These are phyloP conservation scores for Bacidia rubella DNA, from an alignment of 495 filamentous ascomycete species.

Conservation along the genomic window DNA sequence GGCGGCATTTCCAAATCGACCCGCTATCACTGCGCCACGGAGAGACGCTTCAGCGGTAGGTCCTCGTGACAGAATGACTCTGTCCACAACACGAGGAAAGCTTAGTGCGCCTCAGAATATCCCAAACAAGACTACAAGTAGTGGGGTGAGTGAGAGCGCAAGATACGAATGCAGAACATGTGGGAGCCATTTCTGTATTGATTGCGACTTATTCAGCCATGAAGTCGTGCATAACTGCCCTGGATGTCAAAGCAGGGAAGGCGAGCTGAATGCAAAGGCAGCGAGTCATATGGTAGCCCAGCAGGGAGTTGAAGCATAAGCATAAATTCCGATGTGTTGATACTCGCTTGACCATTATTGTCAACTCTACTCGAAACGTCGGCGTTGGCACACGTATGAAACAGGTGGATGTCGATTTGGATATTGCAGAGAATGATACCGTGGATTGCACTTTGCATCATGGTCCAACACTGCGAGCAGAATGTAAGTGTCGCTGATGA, in stretches of 20 bases:
- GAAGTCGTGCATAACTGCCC: conserved; percentile 92
- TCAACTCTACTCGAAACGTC: too few species aligned
- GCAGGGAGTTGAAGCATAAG: background rate
- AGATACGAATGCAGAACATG: conserved; percentile 82
- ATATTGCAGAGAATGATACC: too few species aligned
- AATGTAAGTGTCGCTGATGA: too few species aligned
- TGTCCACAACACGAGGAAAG: conserved; percentile 7
- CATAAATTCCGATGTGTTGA: too few species aligned
- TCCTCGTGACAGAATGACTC: conserved; percentile 14
- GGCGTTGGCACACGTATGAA: too few species aligned
- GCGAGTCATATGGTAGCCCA: background rate
- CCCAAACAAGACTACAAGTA: conserved; percentile 13
- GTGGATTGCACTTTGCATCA: too few species aligned
- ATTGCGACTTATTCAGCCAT: conserved; percentile 91
- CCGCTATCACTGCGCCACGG: conserved; percentile 20
- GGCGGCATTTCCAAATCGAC: conserved; percentile 35
- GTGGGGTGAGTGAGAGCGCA: conserved; percentile 70
- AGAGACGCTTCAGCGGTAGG: background rate
- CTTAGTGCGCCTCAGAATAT: background rate
- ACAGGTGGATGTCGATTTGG: too few species aligned
- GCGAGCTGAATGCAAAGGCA: background rate
- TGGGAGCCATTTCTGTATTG: conserved; percentile 84
- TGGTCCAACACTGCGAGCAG: too few species aligned
- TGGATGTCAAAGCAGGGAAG: conserved; percentile 61
- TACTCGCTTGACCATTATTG: too few species aligned